Evolutionary conservation across 2,329 filamentous ascomycete genomes (phyloP), one percentile per base, ranked within the genome.

Genomic region (Alternaria arbusti): DNA sequence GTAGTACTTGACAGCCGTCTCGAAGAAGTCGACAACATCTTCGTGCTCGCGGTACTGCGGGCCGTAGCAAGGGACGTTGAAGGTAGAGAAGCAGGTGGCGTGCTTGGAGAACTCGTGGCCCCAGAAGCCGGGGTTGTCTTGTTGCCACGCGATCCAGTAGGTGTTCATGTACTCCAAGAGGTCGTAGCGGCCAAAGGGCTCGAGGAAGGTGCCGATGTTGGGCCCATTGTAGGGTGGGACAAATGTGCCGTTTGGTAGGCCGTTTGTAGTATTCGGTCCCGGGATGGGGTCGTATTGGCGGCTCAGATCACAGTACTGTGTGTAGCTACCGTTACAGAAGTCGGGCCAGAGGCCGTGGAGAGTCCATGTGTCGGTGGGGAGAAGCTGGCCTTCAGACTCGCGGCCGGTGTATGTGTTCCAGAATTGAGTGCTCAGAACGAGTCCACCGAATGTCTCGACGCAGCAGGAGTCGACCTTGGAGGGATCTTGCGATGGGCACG

Each of bases 101-200:
- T 90, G 88, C 82, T 91, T 91, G 79, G 83, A 85, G 81, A 89
- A 90, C 74, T 91, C 88, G 80, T 90, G 88, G 43, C 79, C 89
- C 88, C 89, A 91, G 79, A 91, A 87, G 32, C 85, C 83, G 54
- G 80, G 76, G 79, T 88, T 90, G 13, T 85, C 82, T 52, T 85
- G 83, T 63, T 80, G 80, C 67, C 87, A 86, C 51, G 84, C 84
- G 67, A 90, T 83, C 89, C 89, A 91, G 84, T 84, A 85, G 71
- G 84, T 88, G 73, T 88, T 86, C 89, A 91, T 91, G 80, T 85
- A 91, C 3, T 82, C 84, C 3, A 91, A 83, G 3, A 91, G 81
- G 72, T 90, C 88, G 65, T 82, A 83, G 67, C 85, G 86, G 61
- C 86, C 87, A 68, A 89, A 87, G 0, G 84, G 81, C 70, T 83